These are phyloP conservation scores for Solanum neorickii DNA, from an alignment of 257 asterid species.

Conservation along the genomic window DNA sequence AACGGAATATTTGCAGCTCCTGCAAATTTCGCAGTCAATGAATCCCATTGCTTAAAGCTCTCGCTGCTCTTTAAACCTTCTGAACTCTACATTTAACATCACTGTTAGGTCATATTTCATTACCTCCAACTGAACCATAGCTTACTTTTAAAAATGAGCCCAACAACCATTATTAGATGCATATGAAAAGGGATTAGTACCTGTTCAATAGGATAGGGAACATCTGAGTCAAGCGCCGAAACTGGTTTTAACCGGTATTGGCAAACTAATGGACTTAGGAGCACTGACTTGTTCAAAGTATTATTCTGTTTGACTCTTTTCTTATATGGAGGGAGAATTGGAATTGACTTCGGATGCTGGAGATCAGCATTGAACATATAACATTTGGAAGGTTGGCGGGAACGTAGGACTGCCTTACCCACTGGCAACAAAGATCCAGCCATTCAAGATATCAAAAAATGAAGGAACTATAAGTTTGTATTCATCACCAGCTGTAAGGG, in stretches of 20 bases:
- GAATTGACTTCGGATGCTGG: conserved; percentile 12
- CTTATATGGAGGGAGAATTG: conserved; percentile 1
- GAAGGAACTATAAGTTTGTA: neutral
- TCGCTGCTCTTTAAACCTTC: conserved; percentile 21
- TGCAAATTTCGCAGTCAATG: conserved; percentile 77
- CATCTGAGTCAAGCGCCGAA: conserved; percentile 36
- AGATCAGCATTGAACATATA: conserved; percentile 5
- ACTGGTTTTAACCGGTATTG: conserved; percentile 24
- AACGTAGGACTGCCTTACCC: conserved; percentile 27
- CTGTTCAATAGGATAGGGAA: conserved; percentile 32
- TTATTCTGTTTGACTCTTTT: conserved; percentile 3
- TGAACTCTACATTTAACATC: conserved; percentile 32
- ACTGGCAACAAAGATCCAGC: conserved; percentile 32
- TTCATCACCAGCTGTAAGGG: neutral
- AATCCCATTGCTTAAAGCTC: conserved; percentile 74
- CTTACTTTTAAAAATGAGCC: neutral
- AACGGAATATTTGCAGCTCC: conserved; percentile 92
- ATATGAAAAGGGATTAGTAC: conserved; percentile 12
- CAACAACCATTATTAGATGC: neutral
- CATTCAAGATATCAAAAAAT: conserved; percentile 21
- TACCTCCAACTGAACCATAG: neutral
- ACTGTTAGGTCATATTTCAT: neutral
- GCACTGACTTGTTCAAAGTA: conserved; percentile 18
- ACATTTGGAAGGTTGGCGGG: conserved; percentile 17
- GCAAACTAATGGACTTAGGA: conserved; percentile 13